phyloP scores from a whole-genome alignment of 148 eudicot genomes.

The Cornus florida region DNA sequence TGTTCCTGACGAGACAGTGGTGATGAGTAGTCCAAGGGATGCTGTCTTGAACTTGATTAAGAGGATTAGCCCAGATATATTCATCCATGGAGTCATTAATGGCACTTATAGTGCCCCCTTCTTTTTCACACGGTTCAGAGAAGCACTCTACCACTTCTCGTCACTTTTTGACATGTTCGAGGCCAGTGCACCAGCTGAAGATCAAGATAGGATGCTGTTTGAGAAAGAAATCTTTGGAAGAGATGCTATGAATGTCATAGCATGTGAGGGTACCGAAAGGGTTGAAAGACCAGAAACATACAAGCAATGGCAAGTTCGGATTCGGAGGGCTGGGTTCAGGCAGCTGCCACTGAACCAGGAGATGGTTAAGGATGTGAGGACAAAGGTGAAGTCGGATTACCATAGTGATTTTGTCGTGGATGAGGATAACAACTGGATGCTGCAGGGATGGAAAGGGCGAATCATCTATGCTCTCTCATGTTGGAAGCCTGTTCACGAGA shows the following conservation, averaged over 20 bases:
- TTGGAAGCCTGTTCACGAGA: slow-evolving; percentile 40
- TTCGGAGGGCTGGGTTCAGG: slow-evolving; percentile 50
- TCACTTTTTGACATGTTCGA: slow-evolving; percentile 45
- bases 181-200: slow-evolving; percentile 22
- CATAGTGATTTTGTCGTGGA: slow-evolving; percentile 57
- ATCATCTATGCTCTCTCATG: slow-evolving; percentile 55
- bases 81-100: slow-evolving; percentile 37
- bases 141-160: slow-evolving; percentile 37
- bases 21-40: slow-evolving; percentile 37
- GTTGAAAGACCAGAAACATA: slow-evolving; percentile 66
- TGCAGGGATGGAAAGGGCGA: slow-evolving; percentile 82
- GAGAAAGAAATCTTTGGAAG: slow-evolving; percentile 40
- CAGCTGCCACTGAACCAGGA: slow-evolving; percentile 34
- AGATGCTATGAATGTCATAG: slow-evolving; percentile 50
- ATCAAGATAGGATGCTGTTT: slow-evolving; percentile 23
- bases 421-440: slow-evolving; percentile 57
- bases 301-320: slow-evolving; percentile 65
- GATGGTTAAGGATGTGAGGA: slow-evolving; percentile 28
- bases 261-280: slow-evolving; percentile 67
- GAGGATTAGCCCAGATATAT: slow-evolving; percentile 36
- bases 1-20: slow-evolving; percentile 38
- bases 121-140: slow-evolving; percentile 39
- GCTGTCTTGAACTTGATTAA: slow-evolving; percentile 36
- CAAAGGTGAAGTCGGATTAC: slow-evolving; percentile 41
- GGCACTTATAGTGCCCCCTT: slow-evolving; percentile 39